phyloP scores from a whole-genome alignment of 2,329 filamentous ascomycete genomes.

The Trichoderma sp. region DNA sequence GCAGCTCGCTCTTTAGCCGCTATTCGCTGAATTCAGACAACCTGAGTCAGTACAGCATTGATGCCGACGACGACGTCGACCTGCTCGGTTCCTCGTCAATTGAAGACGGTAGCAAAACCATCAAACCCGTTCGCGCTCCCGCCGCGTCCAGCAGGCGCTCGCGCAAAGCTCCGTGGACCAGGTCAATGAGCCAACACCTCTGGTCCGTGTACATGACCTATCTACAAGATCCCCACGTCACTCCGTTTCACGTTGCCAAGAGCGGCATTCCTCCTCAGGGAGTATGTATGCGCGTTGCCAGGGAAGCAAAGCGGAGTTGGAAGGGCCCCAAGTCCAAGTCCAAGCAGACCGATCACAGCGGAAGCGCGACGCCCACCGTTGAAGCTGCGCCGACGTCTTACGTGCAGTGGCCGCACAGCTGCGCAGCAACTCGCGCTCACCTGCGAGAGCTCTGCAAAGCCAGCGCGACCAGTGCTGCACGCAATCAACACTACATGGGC shows the following conservation, averaged over 20 bases:
- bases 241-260: conserved; percentile 64
- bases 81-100: conserved; percentile 29
- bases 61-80: conserved; percentile 37
- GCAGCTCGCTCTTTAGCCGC: conserved; percentile 57
- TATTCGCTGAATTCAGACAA: conserved; percentile 60
- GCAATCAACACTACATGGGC: conserved; percentile 49
- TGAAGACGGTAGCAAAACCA: conserved; percentile 37
- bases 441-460: conserved; percentile 63
- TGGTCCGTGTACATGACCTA: conserved; percentile 68
- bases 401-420: conserved; percentile 65
- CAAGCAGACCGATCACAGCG: conserved; percentile 46
- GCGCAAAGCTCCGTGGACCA: conserved; percentile 62
- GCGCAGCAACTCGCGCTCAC: conserved; percentile 61
- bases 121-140: conserved; percentile 27
- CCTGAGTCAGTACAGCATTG: conserved; percentile 52
- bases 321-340: conserved; percentile 59
- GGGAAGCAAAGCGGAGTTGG: conserved; percentile 67
- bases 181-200: conserved; percentile 64
- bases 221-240: conserved; percentile 66
- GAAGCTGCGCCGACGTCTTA: conserved; percentile 47
- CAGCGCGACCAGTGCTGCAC: conserved; percentile 49
- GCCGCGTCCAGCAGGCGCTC: not conserved
- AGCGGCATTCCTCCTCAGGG: conserved; percentile 65
- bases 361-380: conserved; percentile 57
- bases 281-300: conserved; percentile 65